Conservation (phyloP, 352 stramenopile genomes). For the Phytophthora uliginosa region DNA sequence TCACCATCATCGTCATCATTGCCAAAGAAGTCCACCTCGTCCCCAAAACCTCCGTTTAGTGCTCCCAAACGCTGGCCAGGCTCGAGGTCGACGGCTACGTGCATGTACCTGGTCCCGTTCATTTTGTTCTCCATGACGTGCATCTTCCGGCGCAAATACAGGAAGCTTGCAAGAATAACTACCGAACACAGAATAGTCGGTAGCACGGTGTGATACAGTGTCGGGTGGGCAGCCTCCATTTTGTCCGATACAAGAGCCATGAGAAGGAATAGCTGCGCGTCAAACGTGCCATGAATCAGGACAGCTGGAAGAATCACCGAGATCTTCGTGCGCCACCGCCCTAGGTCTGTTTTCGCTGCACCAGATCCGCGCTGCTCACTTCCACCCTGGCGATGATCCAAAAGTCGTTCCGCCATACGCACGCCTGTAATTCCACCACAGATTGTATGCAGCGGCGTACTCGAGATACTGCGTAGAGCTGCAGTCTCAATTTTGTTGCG, state of each 20-base stretch:
- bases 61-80: slow-evolving; percentile 38
- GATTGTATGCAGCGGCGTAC: slow-evolving; percentile 68
- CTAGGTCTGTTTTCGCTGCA: slow-evolving; percentile 30
- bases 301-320: slow-evolving; percentile 54
- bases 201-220: slow-evolving; percentile 50
- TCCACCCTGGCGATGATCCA: slow-evolving; percentile 30
- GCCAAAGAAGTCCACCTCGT: slow-evolving; percentile 44
- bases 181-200: slow-evolving; percentile 35
- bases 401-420: slow-evolving; percentile 55
- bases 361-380: slow-evolving; percentile 17
- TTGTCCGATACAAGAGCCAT: slow-evolving; percentile 51
- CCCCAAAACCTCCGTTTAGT: slow-evolving; percentile 38
- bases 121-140: slow-evolving; percentile 57
- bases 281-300: slow-evolving; percentile 69
- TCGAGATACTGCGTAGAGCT: slow-evolving; percentile 50
- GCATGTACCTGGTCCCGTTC: slow-evolving; percentile 56
- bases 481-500: slow-evolving; percentile 48
- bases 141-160: slow-evolving; percentile 45
- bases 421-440: slow-evolving; percentile 75
- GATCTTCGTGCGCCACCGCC: slow-evolving; percentile 49
- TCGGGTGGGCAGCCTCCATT: slow-evolving; percentile 39
- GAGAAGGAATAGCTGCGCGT: slow-evolving; percentile 67
- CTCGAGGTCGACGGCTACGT: slow-evolving; percentile 60
- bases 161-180: slow-evolving; percentile 40
- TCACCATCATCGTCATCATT: slow-evolving; percentile 47